Base-by-base conservation (phyloP, 2,329 filamentous ascomycete genomes). In the Fusarium anguioides region DNA sequence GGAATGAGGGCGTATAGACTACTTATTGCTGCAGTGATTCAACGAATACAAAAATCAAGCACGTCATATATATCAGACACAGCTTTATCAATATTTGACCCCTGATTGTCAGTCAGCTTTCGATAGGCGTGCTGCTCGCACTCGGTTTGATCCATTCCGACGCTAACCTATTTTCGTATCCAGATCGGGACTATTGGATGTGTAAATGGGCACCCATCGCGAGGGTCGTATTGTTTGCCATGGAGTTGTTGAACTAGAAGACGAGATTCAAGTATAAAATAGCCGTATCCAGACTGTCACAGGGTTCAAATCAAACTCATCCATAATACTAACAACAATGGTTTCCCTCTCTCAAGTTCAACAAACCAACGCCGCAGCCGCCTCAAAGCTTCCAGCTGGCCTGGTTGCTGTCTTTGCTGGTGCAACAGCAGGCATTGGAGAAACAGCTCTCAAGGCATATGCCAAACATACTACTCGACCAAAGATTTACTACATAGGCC, bases 351-450 rank as follows among this genome's bases (percentile, higher is more conserved):
- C 59, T 15, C 37, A 57, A 46, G 48, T 72, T 23, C 47, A 59
- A 14, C 47, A 60, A 18, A 47, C 48, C 18, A 73, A 73, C n/a
- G 45, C 54, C 8, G 47, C 50, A 1, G 58, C 58, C 10, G 11
- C 45, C 15, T 63, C 55, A 1, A 37, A 50, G 31, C 52, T 68
- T 1, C 68, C 64, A 3, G 15, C 48, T 9, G 62, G 62, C 20
- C 67, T 82, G 6, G 79, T 83, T 5, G 82, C 80, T 41, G 79
- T 86, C 24, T 86, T 87, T 54, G 80, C 85, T 6, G 84, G 85
- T 31, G 85, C 81, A 26, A 88, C 85, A 6, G 80, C 80, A 35
- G 85, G 85, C n/a, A 86, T 88, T 40, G 85, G 85, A 9, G 77
- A 83, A 60, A 73, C 78, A 14, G 80, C 83, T 0, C 73, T 86